phyloP scores from a whole-genome alignment of 2,329 filamentous ascomycete species.

The Lizonia empirigonia region DNA sequence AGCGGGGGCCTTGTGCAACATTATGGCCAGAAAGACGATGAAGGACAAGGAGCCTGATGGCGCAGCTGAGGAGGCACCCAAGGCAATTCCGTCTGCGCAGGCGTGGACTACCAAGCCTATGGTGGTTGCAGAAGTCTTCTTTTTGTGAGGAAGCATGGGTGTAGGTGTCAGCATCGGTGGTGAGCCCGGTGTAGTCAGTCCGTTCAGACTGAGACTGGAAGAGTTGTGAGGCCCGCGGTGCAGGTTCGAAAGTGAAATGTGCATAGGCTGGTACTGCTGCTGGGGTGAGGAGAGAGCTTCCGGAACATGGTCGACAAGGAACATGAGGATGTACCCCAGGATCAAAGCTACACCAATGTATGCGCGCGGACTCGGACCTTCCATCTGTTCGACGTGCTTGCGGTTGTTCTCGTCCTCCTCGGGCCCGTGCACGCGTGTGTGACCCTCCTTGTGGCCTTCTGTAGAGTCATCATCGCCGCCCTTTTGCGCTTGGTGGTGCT shows the following conservation, averaged over 20 bases:
- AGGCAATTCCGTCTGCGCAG: slow-evolving; percentile 90
- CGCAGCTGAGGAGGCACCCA: slow-evolving; percentile 76
- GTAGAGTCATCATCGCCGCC: slow-evolving; percentile 48
- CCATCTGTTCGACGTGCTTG: slow-evolving; percentile 52
- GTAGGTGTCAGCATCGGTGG: slow-evolving; percentile 33
- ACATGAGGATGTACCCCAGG: slow-evolving; percentile 93
- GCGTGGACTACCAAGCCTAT: slow-evolving; percentile 96
- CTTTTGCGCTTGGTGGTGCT: slow-evolving; percentile 38
- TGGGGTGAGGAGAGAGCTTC: slow-evolving; percentile 56
- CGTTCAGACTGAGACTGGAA: slow-evolving; percentile 44
- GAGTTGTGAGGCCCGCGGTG: slow-evolving; percentile 57
- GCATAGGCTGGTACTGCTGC: slow-evolving; percentile 70
- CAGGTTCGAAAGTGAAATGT: slow-evolving; percentile 87
- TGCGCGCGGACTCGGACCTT: slow-evolving; percentile 61
- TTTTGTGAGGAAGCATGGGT: slow-evolving; percentile 46
- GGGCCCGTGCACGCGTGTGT: slow-evolving; percentile 44
- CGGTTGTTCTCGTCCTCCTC: slow-evolving; percentile 48
- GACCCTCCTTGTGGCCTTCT: slow-evolving; percentile 46
- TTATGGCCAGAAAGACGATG: slow-evolving; percentile 93
- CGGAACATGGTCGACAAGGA: slow-evolving; percentile 73
- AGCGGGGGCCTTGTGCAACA: slow-evolving; percentile 96
- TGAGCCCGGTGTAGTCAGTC: slow-evolving; percentile 33
- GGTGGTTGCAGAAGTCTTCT: slow-evolving; percentile 62
- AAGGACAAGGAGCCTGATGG: slow-evolving; percentile 74
- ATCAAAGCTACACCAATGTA: slow-evolving; percentile 89